phyloP scores from a whole-genome alignment of 768 basidiomycete genomes.

The Candolleomyces efflorescens region DNA sequence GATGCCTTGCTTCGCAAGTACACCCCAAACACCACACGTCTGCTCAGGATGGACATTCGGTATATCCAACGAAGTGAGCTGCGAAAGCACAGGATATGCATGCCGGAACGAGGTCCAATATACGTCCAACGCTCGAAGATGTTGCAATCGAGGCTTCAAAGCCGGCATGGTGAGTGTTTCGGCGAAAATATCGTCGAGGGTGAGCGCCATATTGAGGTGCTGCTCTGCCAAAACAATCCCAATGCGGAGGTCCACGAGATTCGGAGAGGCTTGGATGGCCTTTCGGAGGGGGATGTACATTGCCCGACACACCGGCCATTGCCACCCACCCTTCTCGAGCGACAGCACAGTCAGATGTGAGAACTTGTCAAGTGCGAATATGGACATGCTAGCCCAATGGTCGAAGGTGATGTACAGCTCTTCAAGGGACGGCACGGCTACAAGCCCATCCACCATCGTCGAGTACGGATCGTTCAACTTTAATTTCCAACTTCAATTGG shows the following conservation, averaged over 20 bases:
- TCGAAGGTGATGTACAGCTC: slow-evolving; percentile 4
- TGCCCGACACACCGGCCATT: not conserved
- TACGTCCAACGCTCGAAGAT: not conserved
- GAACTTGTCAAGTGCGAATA: slow-evolving; percentile 9
- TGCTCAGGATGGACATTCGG: not conserved
- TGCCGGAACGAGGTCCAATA: not conserved
- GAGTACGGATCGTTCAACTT: slow-evolving; percentile 6
- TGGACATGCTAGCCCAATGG: not conserved
- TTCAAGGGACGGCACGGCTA: not conserved
- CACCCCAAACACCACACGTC: not conserved
- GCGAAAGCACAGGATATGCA: not conserved
- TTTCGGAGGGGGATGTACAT: not conserved
- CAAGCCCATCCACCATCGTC: slow-evolving; percentile 4
- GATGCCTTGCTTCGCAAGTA: not conserved
- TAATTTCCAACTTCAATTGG: slow-evolving; percentile 5
- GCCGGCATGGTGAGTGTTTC: not conserved
- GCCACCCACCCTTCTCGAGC: not conserved
- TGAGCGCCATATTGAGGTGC: no score
- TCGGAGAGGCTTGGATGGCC: not conserved
- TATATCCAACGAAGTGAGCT: slow-evolving; percentile 1
- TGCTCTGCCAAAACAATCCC: not conserved
- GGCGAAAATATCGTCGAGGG: not conserved
- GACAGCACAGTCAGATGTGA: not conserved
- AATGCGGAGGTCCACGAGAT: slow-evolving; percentile 1
- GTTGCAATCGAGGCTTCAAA: not conserved